Evolutionary conservation across 768 basidiomycete genomes (phyloP).

Genomic region (Lepiota venenata): DNA sequence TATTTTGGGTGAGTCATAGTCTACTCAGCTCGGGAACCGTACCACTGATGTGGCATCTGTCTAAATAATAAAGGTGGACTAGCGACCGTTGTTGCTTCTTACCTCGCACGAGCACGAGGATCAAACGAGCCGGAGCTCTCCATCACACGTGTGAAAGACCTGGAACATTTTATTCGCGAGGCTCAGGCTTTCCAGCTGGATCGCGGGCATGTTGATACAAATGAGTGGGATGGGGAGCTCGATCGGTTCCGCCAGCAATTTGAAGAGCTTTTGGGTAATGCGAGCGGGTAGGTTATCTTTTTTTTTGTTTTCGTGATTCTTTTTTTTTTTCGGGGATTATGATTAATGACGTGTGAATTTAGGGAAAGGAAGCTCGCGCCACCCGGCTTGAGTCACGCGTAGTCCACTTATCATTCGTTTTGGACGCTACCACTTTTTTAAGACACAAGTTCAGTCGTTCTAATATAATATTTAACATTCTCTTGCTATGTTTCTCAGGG

Average conservation of each 20-base stretch:
- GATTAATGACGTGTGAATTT: neutral
- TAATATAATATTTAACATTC: too few species aligned
- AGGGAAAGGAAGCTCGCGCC: constrained; percentile 11
- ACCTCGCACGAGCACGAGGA: constrained; percentile 66
- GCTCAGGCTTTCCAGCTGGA: constrained; percentile 56
- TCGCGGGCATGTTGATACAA: constrained; percentile 37
- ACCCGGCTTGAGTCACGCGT: neutral
- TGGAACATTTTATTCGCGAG: constrained; percentile 68
- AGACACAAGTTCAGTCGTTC: too few species aligned
- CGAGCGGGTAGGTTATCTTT: constrained; percentile 21
- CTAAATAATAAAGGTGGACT: constrained; percentile 49
- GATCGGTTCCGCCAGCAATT: constrained; percentile 18
- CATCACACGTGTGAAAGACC: constrained; percentile 48
- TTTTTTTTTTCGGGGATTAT: neutral
- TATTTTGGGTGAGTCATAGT: constrained; percentile 29
- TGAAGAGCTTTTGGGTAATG: constrained; percentile 29
- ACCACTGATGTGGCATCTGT: neutral
- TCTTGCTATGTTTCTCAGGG: too few species aligned
- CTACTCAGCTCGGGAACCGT: neutral
- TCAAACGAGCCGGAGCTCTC: constrained; percentile 72
- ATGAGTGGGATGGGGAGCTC: constrained; percentile 31
- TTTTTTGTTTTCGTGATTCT: too few species aligned
- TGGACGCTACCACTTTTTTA: neutral
- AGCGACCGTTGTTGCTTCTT: constrained; percentile 66
- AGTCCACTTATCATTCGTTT: neutral